phyloP scores from a whole-genome alignment of 2,329 filamentous ascomycete species.

The Pseudomassariella vexata region DNA sequence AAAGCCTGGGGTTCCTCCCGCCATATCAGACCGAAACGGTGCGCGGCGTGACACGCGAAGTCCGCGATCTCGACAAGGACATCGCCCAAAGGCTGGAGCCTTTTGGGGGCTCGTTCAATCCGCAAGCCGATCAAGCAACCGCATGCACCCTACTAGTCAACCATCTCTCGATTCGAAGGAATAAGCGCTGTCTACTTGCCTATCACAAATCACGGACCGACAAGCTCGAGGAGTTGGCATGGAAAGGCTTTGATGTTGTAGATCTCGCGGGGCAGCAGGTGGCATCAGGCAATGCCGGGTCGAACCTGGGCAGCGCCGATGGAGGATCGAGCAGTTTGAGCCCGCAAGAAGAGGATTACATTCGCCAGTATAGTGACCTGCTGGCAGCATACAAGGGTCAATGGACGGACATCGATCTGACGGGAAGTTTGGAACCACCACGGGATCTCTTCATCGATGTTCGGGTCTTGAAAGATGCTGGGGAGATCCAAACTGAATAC shows the following conservation, averaged over 20 bases:
- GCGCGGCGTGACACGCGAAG: conserved; percentile 80
- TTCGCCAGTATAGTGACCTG: conserved; percentile 84
- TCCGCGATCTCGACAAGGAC: conserved; percentile 87
- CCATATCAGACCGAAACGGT: conserved; percentile 91
- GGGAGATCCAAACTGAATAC: conserved; percentile 98
- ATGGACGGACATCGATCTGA: conserved; percentile 96
- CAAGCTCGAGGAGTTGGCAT: conserved; percentile 89
- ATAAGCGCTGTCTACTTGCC: conserved; percentile 90
- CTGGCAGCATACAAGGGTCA: conserved; percentile 96
- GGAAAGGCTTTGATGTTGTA: conserved; percentile 79
- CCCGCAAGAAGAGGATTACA: conserved; percentile 95
- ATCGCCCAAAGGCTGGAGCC: conserved; percentile 73
- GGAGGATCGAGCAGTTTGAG: conserved; percentile 70
- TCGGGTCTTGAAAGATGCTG: conserved; percentile 89
- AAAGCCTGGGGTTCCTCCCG: conserved; percentile 78
- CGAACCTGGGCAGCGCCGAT: conserved; percentile 35
- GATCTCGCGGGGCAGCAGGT: conserved; percentile 60
- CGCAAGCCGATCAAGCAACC: conserved; percentile 71
- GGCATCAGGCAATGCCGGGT: conserved; percentile 26
- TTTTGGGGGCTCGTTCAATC: conserved; percentile 81
- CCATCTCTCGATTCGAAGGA: conserved; percentile 89
- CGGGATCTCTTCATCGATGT: conserved; percentile 96
- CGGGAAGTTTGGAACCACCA: conserved; percentile 89
- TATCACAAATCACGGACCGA: conserved; percentile 89
- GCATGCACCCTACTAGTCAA: conserved; percentile 88